Percentiles rank a stretch among this genome's conserved stretches.
phyloP scores from a whole-genome alignment of 169 alveolate species.

The Plasmodium yoelii region DNA sequence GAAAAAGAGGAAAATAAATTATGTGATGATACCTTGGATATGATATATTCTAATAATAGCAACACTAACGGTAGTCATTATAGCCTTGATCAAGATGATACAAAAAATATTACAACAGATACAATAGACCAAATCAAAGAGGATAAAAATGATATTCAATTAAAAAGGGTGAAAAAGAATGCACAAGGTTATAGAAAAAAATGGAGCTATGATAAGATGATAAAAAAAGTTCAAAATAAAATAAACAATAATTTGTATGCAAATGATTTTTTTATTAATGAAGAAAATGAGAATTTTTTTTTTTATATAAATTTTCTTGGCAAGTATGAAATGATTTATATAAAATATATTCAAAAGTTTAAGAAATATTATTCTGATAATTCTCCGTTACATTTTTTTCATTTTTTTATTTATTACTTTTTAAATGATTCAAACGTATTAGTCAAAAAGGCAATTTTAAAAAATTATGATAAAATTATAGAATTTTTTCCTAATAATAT shows the following conservation, averaged over 20 bases:
- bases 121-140: background rate
- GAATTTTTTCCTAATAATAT: conserved; percentile 22
- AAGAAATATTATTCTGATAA: conserved; percentile 41
- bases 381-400: conserved; percentile 57
- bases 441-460: conserved; percentile 68
- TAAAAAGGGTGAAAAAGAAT: background rate
- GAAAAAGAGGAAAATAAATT: conserved; percentile 14
- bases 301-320: conserved; percentile 57
- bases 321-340: conserved; percentile 54
- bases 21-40: background rate
- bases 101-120: background rate
- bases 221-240: conserved; percentile 33
- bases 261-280: conserved; percentile 59
- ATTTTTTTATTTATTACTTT: conserved; percentile 58
- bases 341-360: conserved; percentile 40
- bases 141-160: background rate
- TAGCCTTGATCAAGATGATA: conserved; percentile 62
- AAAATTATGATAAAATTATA: conserved; percentile 50
- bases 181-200: background rate
- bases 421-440: conserved; percentile 69
- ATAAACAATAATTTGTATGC: conserved; percentile 40
- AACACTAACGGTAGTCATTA: conserved; percentile 4
- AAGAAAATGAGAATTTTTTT: conserved; percentile 65
- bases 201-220: conserved; percentile 5
- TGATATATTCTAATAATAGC: background rate